phyloP scores from a whole-genome alignment of 805 yeast genomes.

The Yarrowia sp. region DNA sequence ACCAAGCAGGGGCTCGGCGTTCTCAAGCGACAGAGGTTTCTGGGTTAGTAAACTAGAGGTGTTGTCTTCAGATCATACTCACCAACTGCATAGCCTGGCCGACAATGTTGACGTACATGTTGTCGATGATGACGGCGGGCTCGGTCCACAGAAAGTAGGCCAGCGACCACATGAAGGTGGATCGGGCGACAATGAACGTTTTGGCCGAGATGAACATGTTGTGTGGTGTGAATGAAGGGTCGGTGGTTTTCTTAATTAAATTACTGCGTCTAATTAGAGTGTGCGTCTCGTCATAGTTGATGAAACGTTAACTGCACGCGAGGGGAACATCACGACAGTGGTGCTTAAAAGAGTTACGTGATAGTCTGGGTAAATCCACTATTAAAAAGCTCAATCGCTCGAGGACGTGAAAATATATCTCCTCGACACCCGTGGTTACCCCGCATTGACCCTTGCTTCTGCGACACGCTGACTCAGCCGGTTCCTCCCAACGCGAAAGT shows the following conservation, averaged over 20 bases:
- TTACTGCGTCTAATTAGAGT: not conserved
- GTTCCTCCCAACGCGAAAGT: slow-evolving; percentile 21
- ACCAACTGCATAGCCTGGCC: slow-evolving; percentile 35
- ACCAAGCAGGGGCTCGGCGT: slow-evolving; percentile 35
- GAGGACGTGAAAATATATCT: too few species aligned
- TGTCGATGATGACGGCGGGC: slow-evolving; percentile 35
- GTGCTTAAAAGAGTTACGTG: too few species aligned
- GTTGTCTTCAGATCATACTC: slow-evolving; percentile 25
- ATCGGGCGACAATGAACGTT: slow-evolving; percentile 33
- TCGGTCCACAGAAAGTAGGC: slow-evolving; percentile 36
- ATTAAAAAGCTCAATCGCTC: too few species aligned
- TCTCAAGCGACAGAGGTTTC: slow-evolving; percentile 30
- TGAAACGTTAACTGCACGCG: not conserved
- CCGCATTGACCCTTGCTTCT: too few species aligned
- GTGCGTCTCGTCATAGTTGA: not conserved
- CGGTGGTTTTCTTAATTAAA: not conserved
- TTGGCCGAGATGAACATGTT: slow-evolving; percentile 32
- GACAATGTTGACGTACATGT: slow-evolving; percentile 31
- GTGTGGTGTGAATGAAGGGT: not conserved
- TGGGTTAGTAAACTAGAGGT: slow-evolving; percentile 6
- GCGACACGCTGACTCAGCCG: not conserved
- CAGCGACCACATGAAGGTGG: slow-evolving; percentile 34
- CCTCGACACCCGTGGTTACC: too few species aligned
- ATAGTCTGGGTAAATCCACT: too few species aligned
- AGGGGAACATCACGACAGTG: too few species aligned